Evolutionary conservation across 768 basidiomycete genomes (phyloP).

Genomic region (Pleurotus salmoneostramineus): DNA sequence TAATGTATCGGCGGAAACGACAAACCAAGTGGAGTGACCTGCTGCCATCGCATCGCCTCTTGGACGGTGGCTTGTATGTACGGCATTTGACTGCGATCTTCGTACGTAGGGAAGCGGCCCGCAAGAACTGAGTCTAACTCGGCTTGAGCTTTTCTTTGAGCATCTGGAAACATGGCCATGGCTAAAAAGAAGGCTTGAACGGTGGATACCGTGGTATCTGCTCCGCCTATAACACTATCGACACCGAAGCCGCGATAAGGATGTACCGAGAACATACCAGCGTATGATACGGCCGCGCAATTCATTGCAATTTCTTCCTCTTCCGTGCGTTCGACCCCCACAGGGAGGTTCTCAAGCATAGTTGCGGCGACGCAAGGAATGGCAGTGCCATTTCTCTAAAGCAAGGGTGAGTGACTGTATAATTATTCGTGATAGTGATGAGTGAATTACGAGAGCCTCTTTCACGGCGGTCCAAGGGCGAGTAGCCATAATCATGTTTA

Average conservation of each 20-base stretch:
- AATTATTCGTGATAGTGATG: background rate
- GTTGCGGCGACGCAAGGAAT: conserved; percentile 2
- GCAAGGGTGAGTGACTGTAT: background rate
- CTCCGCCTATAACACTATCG: conserved; percentile 6
- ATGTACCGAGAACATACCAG: background rate
- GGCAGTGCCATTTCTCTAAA: conserved; percentile 2
- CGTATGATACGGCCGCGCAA: conserved; percentile 6
- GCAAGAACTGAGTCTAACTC: conserved; percentile 32
- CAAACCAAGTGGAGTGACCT: conserved; percentile 16
- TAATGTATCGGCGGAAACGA: background rate
- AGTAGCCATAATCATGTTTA: conserved; percentile 5
- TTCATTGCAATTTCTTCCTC: conserved; percentile 6
- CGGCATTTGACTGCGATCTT: conserved; percentile 16
- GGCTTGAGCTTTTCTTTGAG: conserved; percentile 25
- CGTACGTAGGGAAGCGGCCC: conserved; percentile 21
- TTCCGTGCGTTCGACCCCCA: conserved; percentile 1
- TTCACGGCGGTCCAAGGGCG: conserved; percentile 4
- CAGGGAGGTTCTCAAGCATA: conserved; percentile 2
- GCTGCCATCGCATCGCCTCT: conserved; percentile 20
- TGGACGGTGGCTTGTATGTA: conserved; percentile 21
- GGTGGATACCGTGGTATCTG: conserved; percentile 10
- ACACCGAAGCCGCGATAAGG: background rate
- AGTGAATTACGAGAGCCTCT: conserved; percentile 1
- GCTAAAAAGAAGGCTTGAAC: conserved; percentile 14
- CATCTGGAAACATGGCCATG: conserved; percentile 15